Evolutionary conservation across 257 asterid species (phyloP), one percentile per base, ranked within the genome.

Genomic region (Capsicum pubescens): DNA sequence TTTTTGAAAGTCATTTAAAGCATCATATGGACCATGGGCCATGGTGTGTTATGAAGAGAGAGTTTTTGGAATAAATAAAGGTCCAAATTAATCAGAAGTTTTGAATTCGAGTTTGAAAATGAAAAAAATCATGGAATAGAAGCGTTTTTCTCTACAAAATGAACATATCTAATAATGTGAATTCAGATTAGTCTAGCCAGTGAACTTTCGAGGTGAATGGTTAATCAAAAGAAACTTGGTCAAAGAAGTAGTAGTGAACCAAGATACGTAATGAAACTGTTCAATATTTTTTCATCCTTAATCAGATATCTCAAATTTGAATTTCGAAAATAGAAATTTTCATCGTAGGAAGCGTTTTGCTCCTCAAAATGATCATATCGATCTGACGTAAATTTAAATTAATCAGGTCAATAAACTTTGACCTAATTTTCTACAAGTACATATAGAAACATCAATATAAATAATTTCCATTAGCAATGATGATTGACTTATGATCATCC

Each of bases 61-160:
- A 39, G 44, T 4, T 39, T 4, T 3, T 39, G 44, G 44, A 39
- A 39, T 4, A 39, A 39, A 39, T 39, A 39, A 39, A 39, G 44
- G 44, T 39, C 44, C 44, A 39, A 39, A 4, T 39, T 39, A 39
- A 39, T 39, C 2, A 39, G 5, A 39, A 39, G 44, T 39, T 39
- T 39, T 39, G 44, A 39, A 39, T 39, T 39, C 2, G 44, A 39
- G 97, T 94, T 87, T 60, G 36, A 0, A 60, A 60, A 60, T n/a
- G 7, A 12, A 60, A 10, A 60, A n/a, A 8, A 19, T 0, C 67
- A 8, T 19, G 67, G 32, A 21, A 60, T 60, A 19, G 5, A 9
- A 11, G 67, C 9, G 3, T 60, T 60, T 19, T 60, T n/a, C 67
- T n/a, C 36, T 35, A n/a, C 10, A 11, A 60, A 19, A 2, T 60